These are phyloP conservation scores for Leucosporidium scottii DNA, from an alignment of 768 basidiomycete species.

Conservation along the genomic window DNA sequence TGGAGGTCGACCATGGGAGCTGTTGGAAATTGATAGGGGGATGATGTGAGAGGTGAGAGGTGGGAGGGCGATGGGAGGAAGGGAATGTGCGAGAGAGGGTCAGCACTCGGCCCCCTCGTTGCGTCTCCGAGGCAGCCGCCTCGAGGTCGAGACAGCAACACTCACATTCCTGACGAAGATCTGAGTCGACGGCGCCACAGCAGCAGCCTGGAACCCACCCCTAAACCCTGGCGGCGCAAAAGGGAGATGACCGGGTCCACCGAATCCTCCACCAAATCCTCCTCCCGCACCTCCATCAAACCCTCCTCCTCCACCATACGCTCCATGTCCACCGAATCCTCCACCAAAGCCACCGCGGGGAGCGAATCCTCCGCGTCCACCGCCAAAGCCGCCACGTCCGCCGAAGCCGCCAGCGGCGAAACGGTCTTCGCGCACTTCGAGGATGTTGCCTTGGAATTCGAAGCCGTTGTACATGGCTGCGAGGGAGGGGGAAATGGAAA, in stretches of 20 bases:
- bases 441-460: constrained; percentile 90
- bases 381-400: constrained; percentile 49
- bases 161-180: constrained; percentile 97
- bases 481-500: not conserved
- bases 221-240: constrained; percentile 52
- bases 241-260: constrained; percentile 49
- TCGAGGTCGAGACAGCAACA: constrained; percentile 32
- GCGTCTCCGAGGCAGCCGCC: not conserved
- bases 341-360: constrained; percentile 50
- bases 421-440: constrained; percentile 95
- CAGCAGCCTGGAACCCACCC: constrained; percentile 26
- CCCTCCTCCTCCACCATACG: constrained; percentile 43
- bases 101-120: not conserved
- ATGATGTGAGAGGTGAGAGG: not conserved
- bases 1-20: constrained; percentile 98
- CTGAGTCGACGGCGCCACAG: constrained; percentile 54
- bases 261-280: constrained; percentile 48
- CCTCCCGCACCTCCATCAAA: constrained; percentile 52
- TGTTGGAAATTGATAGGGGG: constrained; percentile 39
- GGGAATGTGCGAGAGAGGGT: not conserved
- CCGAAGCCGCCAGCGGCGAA: constrained; percentile 44
- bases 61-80: not conserved
- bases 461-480: constrained; percentile 93
- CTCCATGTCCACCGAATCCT: constrained; percentile 54
- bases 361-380: constrained; percentile 41